These are phyloP conservation scores for Prunus kanzakura DNA, from an alignment of 306 rosid genomes.

Conservation along the genomic window DNA sequence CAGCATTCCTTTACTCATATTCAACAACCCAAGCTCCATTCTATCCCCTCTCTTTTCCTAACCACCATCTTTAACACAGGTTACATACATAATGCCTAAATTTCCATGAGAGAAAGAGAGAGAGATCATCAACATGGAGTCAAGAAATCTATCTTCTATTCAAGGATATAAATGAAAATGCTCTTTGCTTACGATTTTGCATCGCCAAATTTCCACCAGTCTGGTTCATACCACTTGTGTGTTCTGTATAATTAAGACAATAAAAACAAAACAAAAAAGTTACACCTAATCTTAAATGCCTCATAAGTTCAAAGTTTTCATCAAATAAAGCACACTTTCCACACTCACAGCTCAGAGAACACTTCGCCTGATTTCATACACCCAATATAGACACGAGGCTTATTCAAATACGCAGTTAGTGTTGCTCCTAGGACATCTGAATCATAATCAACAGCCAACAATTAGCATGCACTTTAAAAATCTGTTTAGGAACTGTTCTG, in stretches of 20 bases:
- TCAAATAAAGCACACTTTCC: constrained; percentile 14
- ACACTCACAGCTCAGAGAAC: constrained; percentile 64
- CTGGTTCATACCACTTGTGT: constrained; percentile 65
- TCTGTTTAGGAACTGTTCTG: constrained; percentile 8
- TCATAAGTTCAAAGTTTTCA: constrained; percentile 7
- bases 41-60: background rate
- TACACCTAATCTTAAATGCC: background rate
- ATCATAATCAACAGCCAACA: constrained; percentile 19
- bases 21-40: background rate
- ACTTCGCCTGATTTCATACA: constrained; percentile 86
- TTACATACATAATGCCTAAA: background rate
- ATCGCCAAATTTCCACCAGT: constrained; percentile 80
- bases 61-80: background rate
- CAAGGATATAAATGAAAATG: background rate
- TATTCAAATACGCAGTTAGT: constrained; percentile 48
- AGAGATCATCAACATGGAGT: background rate
- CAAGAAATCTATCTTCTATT: background rate
- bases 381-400: constrained; percentile 63
- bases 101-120: background rate
- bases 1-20: background rate
- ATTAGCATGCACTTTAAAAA: constrained; percentile 19
- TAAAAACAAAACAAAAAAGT: constrained; percentile 1
- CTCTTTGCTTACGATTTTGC: constrained; percentile 53
- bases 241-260: constrained; percentile 45
- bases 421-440: constrained; percentile 65